A percentile compares a stretch with the other conserved stretches of the same genome.
Evolutionary conservation across 768 basidiomycete species (phyloP).

Genomic region (Pleurotus salmoneostramineus): DNA sequence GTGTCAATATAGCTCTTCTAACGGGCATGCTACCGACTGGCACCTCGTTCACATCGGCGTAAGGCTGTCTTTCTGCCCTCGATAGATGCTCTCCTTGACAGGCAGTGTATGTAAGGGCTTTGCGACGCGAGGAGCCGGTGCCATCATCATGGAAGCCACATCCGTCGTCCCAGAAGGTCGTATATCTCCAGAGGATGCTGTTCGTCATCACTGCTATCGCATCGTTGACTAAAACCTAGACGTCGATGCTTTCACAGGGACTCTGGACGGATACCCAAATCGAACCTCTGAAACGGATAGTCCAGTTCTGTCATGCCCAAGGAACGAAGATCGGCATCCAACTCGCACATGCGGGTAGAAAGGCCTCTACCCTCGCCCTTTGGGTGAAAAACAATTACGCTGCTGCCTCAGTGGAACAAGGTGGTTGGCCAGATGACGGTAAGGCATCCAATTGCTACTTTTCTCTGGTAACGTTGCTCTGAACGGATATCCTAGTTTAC

Average conservation of each 20-base stretch:
- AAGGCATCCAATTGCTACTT: constrained; percentile 1
- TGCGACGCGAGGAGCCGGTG: constrained; percentile 68
- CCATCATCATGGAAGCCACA: constrained; percentile 73
- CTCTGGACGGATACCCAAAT: constrained; percentile 80
- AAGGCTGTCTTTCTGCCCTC: neutral
- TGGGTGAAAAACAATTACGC: constrained; percentile 38
- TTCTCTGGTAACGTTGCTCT: neutral
- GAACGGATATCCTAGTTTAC: constrained; percentile 38
- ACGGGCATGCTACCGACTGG: constrained; percentile 79
- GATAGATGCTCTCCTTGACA: neutral
- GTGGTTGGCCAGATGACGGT: constrained; percentile 72
- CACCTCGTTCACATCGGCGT: constrained; percentile 78
- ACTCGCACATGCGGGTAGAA: constrained; percentile 70
- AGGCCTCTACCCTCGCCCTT: constrained; percentile 67
- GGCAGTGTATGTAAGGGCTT: constrained; percentile 35
- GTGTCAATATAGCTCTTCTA: constrained; percentile 77
- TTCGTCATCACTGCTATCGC: constrained; percentile 20
- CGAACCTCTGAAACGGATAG: constrained; percentile 62
- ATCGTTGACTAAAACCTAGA: neutral
- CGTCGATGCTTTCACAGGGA: constrained; percentile 31
- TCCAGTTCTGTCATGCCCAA: constrained; percentile 70
- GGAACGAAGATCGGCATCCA: constrained; percentile 75
- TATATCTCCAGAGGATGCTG: constrained; percentile 73
- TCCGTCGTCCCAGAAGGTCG: constrained; percentile 71
- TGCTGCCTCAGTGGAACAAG: constrained; percentile 29